Base-by-base conservation (phyloP, 306 rosid genomes). In the Carpinus fangiana region DNA sequence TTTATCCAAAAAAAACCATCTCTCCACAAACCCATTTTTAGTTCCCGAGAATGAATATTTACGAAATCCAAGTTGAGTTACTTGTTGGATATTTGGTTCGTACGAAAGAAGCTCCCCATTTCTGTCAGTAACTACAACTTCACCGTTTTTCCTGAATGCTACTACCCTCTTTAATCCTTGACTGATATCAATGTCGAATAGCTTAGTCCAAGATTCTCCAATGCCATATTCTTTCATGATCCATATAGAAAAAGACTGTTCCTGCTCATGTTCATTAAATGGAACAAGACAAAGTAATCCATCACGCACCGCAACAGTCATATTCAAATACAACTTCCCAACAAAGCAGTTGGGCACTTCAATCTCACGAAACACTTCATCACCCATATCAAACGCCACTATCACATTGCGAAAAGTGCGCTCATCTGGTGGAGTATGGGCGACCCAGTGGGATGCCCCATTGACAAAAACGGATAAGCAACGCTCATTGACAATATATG, bases 181-280 rank as follows among this genome's bases (percentile, higher is more conserved):
- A 16, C 23, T 16, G 4, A 43, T 3, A 38, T 53, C 68, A 21
- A 79, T 14, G 20, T 31, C 12, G 56, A 64, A 54, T 8, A 41
- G 67, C 74, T 73, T 79, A 36, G 23, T 65, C 83, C 83, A 79
- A 51, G 78, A 79, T 4, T 73, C 69, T 7, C 31, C 78, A 5
- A 52, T 67, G 7, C 78, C 52, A 79, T 73, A 79, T 50, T 73
- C 59, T 21, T 43, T 62, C 70, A 79, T 73, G 31, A 52, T 34
- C 83, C 83, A 79, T 4, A 79, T 3, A 28, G 50, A 21, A 7
- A 34, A 52, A 77, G 23, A 68, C 1, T 8, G 28, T 21, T 12
- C 45, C 14, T 2, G 3, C 10, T 12, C 5, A 18, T 0, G n/a
- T 11, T 16, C 57, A 43, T 41, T 31, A 7, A 28, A 65, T 21